phyloP scores from a whole-genome alignment of 192 early-diverging fungal species.

The Gigaspora rosea region DNA sequence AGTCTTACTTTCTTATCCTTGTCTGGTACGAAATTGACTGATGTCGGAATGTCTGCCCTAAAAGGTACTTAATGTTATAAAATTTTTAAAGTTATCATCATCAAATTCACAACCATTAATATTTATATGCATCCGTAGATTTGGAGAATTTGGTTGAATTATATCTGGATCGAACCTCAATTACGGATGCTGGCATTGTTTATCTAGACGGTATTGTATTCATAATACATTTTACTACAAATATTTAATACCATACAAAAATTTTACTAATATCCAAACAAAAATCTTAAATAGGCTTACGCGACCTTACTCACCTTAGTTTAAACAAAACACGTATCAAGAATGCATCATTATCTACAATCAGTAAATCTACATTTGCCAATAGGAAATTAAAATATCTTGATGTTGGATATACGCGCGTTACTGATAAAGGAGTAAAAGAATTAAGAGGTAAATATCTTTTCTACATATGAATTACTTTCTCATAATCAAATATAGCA shows the following conservation, averaged over 20 bases:
- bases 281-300: not conserved
- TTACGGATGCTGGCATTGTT: not conserved
- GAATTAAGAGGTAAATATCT: not conserved
- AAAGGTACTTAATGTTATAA: not conserved
- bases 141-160: constrained; percentile 5
- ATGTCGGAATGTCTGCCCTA: not conserved
- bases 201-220: not conserved
- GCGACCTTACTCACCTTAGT: not conserved
- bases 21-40: constrained; percentile 6
- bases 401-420: not conserved
- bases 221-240: not conserved
- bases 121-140: not conserved
- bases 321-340: not conserved
- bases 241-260: not conserved
- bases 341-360: not conserved
- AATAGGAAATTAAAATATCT: constrained; percentile 1
- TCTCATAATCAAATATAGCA: too few relatives aligned
- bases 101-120: not conserved
- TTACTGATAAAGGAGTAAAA: constrained; percentile 10
- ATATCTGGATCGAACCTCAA: not conserved
- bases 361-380: not conserved
- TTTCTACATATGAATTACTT: too few relatives aligned
- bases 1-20: constrained; percentile 1
- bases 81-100: not conserved
- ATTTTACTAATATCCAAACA: not conserved